Base-by-base conservation (phyloP, 305 asterid genomes). In the Coffea humblotiana region DNA sequence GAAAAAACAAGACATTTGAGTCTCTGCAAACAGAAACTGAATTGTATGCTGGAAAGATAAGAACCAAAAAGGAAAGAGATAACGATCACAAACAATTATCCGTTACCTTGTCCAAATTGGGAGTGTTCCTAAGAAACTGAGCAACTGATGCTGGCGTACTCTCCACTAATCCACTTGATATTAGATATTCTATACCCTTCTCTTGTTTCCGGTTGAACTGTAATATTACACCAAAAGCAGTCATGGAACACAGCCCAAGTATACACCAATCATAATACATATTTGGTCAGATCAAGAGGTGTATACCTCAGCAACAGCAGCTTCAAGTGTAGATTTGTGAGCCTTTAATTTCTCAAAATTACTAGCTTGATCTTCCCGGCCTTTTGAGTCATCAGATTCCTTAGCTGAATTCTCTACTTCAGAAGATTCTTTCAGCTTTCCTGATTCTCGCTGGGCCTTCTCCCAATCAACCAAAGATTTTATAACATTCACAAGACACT, bases 261-360 rank as follows among this genome's bases (percentile, higher is more conserved):
- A 71, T 78, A 83, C 72, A 76, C 47, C 61, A n/a, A 29, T 15
- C 54, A 77, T 45, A 64, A 6, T 47, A n/a, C 9, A 21, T 40
- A 49, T 15, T 52, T 37, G 32, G 61, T 48, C 77, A 66, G 21
- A 52, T 64, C 66, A 67, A 72, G 64, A 23, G 60, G 32, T 25
- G 23, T 52, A 74, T 87, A 94, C 99, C 97, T 96, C 99, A 84
- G 98, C 90, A 79, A 96, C 90, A 74, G 92, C 95, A 88, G 97
- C 97, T 92, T 96, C 98, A 69, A 96, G 88, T 79, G 97, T 93
- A 81, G 98, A 92, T 85, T 96, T 94, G 78, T 96, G 99, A 81
- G 99, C 99, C 89, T 96, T 96, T 90, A 89, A 83, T 90, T 89
- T 96, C 98, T 96, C 97, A 88, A 96, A 94, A 88, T 93, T 91